Base-by-base conservation (phyloP, 116 monocot species). In the Iris pallida region DNA sequence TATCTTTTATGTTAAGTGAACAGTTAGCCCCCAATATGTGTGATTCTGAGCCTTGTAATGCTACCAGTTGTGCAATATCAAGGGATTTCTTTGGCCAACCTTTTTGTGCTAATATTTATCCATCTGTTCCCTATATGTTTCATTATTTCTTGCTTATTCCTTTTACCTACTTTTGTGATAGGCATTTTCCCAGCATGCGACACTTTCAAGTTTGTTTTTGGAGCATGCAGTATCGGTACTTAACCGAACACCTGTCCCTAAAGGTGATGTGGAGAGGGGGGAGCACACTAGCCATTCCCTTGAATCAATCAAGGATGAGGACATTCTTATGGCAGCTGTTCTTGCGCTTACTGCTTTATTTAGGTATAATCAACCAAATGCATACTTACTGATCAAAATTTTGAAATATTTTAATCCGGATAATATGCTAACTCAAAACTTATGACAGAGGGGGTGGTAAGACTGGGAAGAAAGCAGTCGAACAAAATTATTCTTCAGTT, bases 381-480 rank as follows among this genome's bases (percentile, higher is more conserved):
- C 11, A 66, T n/a, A 54, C 47, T 5, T 19, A 16, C 46, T 64
- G 6, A 43, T 48, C 30, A n/a, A 43, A n/a, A 42, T n/a, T 62
- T 72, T 2, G 56, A 54, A 43, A n/a, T 4, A 55, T 47, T 57
- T 63, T 30, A 30, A 63, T 74, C 5, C 47, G 20, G 20, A 71
- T 10, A 47, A 52, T 58, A 61, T 79, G 57, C 56, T 66, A 55
- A 65, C 47, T 67, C 15, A 14, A 48, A 57, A 40, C 59, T 14
- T 19, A 75, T 63, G 51, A 41, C 63, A 96, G 96, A 76, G 92
- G 96, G 20, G 96, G 96, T 78, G 96, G 91, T 13, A 96, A 89
- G 68, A 81, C 76, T 51, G 96, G 96, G 55, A 92, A 87, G 71
- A 92, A 83, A 83, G 85, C 92, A 55, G 96, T 96, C 59, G 92